Evolutionary conservation across 768 basidiomycete genomes (phyloP).

Genomic region (Clitopilus hobsonii): DNA sequence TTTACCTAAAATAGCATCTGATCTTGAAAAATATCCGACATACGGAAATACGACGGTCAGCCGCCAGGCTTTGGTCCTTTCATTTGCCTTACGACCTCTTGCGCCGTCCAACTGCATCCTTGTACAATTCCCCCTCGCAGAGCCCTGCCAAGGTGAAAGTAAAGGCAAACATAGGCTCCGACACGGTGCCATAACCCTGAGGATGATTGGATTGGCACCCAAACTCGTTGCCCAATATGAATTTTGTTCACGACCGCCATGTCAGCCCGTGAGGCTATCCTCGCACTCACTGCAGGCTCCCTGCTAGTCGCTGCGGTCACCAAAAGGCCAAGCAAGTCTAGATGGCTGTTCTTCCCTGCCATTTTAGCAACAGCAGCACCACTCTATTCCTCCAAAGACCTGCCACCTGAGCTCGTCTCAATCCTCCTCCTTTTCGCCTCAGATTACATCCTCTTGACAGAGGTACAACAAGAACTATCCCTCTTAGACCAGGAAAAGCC

Average conservation of each 20-base stretch:
- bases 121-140: too few species aligned
- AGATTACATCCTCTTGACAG: slow-evolving; percentile 19
- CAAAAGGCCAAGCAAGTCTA: neutral
- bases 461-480: slow-evolving; percentile 20
- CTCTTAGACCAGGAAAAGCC: slow-evolving; percentile 8
- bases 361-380: slow-evolving; percentile 3
- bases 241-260: neutral
- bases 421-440: slow-evolving; percentile 9
- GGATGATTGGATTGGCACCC: neutral
- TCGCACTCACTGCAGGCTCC: neutral
- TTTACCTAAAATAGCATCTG: too few species aligned
- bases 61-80: too few species aligned
- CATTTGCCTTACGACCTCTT: too few species aligned
- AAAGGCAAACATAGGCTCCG: too few species aligned
- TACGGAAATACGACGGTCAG: too few species aligned
- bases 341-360: slow-evolving; percentile 10
- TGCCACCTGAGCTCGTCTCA: neutral
- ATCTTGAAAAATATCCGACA: too few species aligned
- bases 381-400: slow-evolving; percentile 6
- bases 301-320: neutral
- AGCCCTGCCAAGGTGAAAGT: too few species aligned
- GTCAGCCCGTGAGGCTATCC: neutral
- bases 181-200: neutral
- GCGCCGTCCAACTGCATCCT: too few species aligned
- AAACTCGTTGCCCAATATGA: too few species aligned